Base-by-base conservation (phyloP, 108 stramenopile species). In the Thalassiosira profunda region DNA sequence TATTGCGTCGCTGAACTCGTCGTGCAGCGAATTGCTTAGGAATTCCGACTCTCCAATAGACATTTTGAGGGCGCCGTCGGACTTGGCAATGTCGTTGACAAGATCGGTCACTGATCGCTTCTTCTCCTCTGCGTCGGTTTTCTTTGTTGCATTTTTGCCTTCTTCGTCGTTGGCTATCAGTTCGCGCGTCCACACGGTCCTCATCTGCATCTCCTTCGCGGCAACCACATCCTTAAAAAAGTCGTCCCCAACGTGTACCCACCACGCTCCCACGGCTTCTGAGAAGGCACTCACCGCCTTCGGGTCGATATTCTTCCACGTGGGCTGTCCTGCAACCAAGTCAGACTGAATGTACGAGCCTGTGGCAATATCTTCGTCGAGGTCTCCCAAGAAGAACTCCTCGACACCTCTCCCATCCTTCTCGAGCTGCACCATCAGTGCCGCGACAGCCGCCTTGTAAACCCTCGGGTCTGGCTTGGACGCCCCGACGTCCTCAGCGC, bases 181-280 rank as follows among this genome's bases (percentile, higher is more conserved):
- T 58, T 90, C 93, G 3, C 74, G 60, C 0, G 78, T 77, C 88
- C 88, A 94, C n/a, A 94, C 83, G 20, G 77, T 87, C 29, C 93
- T 69, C 90, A 94, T 90, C 25, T 74, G 76, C 25, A 94, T 58
- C 18, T 78, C 72, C 62, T 94, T 91, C 3, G 88, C 86, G 4
- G 89, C 89, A 6, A 94, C 88, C 56, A 94, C 82, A 63, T 94
- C 93, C 46, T 94, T 94, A 56, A 85, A 67, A 60, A 94, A 91
- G 34, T 94, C 93, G 63, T 94, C 93, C 0, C 93, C 93, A 33
- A 94, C 70, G 60, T 94, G 93, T 17, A 91, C 84, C 93, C 93
- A 94, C 70, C 85, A 94, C 6, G 87, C 87, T 8, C 93, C 93
- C 0, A 89, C 51, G 17, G 56, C 63, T 3, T 79, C 81, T 2